A percentile compares a stretch with the other conserved stretches of the same genome.
Conservation (phyloP, 257 asterid genomes). For the Orobanche coerulescens region DNA sequence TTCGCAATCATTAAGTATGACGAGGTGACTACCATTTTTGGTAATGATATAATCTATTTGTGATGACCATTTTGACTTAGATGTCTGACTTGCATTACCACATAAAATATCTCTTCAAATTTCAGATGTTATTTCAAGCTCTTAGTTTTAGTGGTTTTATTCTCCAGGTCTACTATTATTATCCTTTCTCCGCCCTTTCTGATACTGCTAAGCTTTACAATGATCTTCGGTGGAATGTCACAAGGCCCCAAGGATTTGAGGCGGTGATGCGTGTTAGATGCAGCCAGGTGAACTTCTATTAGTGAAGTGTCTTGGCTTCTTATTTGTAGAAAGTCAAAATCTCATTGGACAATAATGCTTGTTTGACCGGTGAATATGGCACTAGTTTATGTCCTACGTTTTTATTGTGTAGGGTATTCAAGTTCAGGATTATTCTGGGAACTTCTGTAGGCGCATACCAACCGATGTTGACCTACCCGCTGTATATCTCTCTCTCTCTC, state of each 20-base stretch:
- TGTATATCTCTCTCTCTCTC: conserved; percentile 47
- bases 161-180: conserved; percentile 74
- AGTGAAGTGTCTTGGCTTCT: conserved; percentile 18
- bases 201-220: conserved; percentile 92
- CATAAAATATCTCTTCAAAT: not conserved
- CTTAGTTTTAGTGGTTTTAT: conserved; percentile 18
- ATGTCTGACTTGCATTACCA: not conserved
- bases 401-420: conserved; percentile 69
- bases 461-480: conserved; percentile 98
- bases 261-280: conserved; percentile 99
- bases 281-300: conserved; percentile 66
- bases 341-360: conserved; percentile 16
- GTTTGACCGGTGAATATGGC: conserved; percentile 12
- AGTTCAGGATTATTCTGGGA: conserved; percentile 94
- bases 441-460: conserved; percentile 93
- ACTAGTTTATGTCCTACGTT: not conserved
- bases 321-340: conserved; percentile 3
- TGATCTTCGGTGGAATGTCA: conserved; percentile 98
- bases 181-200: conserved; percentile 92
- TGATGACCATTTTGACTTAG: not conserved
- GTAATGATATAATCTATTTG: not conserved
- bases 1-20: conserved; percentile 11
- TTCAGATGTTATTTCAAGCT: conserved; percentile 10
- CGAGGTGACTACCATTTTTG: conserved; percentile 3
- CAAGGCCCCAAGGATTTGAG: conserved; percentile 97